Conservation (phyloP, 306 rosid species). For the Spatholobus suberectus region DNA sequence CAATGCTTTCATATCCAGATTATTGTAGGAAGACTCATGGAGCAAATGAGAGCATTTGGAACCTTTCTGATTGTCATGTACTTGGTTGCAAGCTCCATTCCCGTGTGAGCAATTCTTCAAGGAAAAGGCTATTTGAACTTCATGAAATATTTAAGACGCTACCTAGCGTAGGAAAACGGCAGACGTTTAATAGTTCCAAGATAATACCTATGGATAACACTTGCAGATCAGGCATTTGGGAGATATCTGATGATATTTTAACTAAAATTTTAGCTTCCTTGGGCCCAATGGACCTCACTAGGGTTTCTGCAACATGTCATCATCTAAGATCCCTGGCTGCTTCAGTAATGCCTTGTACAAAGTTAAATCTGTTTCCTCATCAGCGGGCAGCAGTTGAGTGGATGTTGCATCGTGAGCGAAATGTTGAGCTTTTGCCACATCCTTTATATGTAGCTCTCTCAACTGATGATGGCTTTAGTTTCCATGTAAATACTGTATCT, state of each 20-base stretch:
- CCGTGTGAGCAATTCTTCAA: constrained; percentile 54
- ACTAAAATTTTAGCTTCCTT: constrained; percentile 63
- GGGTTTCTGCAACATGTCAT: constrained; percentile 79
- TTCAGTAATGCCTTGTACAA: constrained; percentile 86
- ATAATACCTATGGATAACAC: constrained; percentile 58
- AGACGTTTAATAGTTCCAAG: constrained; percentile 47
- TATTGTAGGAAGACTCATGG: constrained; percentile 45
- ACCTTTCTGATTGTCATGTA: constrained; percentile 87
- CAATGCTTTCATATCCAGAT: constrained; percentile 59
- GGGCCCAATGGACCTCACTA: constrained; percentile 68
- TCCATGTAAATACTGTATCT: constrained; percentile 71
- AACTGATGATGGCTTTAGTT: constrained; percentile 78
- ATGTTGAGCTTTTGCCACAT: constrained; percentile 67
- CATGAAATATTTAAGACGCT: constrained; percentile 85
- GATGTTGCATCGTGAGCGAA: constrained; percentile 96
- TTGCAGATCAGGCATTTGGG: constrained; percentile 69
- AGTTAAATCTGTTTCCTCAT: constrained; percentile 89
- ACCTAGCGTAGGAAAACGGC: constrained; percentile 64
- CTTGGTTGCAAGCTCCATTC: constrained; percentile 81
- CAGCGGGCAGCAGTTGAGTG: constrained; percentile 91
- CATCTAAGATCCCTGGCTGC: constrained; percentile 75
- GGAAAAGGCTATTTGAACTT: constrained; percentile 74
- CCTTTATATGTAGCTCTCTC: constrained; percentile 73
- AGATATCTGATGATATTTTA: constrained; percentile 79
- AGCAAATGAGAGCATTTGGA: constrained; percentile 61